Evolutionary conservation across 2,329 filamentous ascomycete genomes (phyloP).

Genomic region (Clarireedia paspali): DNA sequence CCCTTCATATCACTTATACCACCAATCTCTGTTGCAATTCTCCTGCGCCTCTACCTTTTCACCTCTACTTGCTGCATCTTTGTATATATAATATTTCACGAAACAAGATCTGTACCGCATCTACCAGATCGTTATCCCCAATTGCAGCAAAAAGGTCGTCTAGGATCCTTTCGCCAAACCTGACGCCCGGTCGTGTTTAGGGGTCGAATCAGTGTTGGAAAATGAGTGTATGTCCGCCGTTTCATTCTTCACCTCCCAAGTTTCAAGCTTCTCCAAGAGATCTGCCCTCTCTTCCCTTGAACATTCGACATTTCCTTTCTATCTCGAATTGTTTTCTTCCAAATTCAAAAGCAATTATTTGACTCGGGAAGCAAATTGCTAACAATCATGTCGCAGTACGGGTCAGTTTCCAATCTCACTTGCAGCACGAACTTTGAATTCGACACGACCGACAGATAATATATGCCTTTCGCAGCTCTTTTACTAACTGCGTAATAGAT

Average conservation of each 20-base stretch:
- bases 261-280: constrained; percentile 11
- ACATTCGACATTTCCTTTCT: background rate
- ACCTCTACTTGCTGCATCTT: no score
- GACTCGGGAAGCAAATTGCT: constrained; percentile 10
- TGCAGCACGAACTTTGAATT: no score
- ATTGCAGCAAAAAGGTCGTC: no score
- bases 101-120: no score
- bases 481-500: background rate
- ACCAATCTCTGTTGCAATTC: no score
- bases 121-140: no score
- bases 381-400: constrained; percentile 28
- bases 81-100: no score
- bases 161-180: no score
- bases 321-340: background rate
- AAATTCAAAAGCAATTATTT: background rate
- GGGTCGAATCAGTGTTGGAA: constrained; percentile 7
- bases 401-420: constrained; percentile 22
- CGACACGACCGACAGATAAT: no score
- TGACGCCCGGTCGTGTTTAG: constrained; percentile 2
- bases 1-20: no score
- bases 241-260: constrained; percentile 16
- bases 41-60: no score
- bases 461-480: no score
- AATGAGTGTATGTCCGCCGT: constrained; percentile 27
- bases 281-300: background rate